Evolutionary conservation across 345 rosid species (phyloP).

Genomic region (Gossypium australe): DNA sequence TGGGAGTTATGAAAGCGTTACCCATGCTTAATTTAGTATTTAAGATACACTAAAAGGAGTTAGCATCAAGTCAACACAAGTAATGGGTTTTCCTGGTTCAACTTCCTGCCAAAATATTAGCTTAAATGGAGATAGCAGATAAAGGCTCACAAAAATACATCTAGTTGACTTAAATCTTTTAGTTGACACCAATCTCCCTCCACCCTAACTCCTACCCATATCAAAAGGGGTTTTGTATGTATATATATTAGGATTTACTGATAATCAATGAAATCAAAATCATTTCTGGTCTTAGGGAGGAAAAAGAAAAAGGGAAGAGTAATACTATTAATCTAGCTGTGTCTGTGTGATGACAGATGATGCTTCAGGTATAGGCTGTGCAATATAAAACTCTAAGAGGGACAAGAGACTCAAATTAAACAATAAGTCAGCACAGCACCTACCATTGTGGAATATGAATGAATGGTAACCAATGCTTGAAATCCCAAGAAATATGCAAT

Average conservation of each 20-base stretch:
- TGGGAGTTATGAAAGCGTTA: no score
- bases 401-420: not conserved
- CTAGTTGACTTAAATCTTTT: no score
- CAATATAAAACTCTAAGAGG: not conserved
- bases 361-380: constrained; percentile 1
- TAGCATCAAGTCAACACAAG: no score
- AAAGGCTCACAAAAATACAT: no score
- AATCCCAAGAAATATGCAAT: constrained; percentile 12
- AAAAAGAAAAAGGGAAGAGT: not conserved
- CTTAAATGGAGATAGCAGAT: no score
- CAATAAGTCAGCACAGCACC: not conserved
- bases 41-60: no score
- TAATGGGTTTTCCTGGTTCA: no score
- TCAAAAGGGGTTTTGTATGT: not conserved
- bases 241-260: not conserved
- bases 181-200: no score
- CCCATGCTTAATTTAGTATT: no score
- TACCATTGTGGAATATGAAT: not conserved
- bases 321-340: not conserved
- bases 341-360: not conserved
- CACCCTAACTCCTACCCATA: no score
- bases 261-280: not conserved
- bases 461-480: constrained; percentile 9
- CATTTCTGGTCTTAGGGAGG: not conserved
- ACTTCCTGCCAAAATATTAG: no score